These are phyloP conservation scores for Gymnopus androsaceus DNA, from an alignment of 1,284 basidiomycete genomes.

Conservation along the genomic window DNA sequence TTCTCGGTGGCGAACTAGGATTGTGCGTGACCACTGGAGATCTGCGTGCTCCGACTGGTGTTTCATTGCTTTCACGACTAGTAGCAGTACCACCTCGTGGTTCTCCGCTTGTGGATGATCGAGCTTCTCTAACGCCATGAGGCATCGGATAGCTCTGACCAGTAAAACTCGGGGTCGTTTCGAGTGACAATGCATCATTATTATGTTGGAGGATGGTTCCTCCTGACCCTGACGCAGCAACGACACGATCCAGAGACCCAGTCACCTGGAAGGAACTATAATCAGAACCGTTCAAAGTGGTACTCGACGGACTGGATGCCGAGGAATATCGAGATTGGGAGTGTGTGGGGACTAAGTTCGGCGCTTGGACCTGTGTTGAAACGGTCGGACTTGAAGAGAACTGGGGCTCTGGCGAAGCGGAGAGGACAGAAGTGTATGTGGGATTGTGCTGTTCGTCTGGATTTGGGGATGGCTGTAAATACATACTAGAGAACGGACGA, in stretches of 20 bases:
- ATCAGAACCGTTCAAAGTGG: neutral
- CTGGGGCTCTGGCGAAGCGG: constrained; percentile 4
- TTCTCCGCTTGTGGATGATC: neutral
- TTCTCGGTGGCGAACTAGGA: neutral
- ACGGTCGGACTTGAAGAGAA: neutral
- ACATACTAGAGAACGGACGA: neutral
- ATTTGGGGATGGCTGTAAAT: neutral
- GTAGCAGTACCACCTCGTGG: neutral
- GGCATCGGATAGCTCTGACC: constrained; percentile 10
- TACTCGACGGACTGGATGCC: neutral
- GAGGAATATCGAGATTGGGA: neutral
- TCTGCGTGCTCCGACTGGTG: neutral
- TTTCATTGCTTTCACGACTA: neutral
- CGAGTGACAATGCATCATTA: neutral
- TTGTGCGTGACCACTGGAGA: neutral
- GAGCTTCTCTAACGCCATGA: neutral
- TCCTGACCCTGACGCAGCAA: neutral
- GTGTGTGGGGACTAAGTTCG: neutral
- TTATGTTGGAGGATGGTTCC: neutral
- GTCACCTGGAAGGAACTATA: neutral
- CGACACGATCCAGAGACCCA: neutral
- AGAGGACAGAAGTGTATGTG: neutral
- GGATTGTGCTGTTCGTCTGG: neutral
- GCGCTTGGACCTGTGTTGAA: neutral
- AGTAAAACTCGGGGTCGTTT: neutral